These are phyloP conservation scores for Pestalotiopsis fici DNA, from an alignment of 2,329 filamentous ascomycete species.

Conservation along the genomic window DNA sequence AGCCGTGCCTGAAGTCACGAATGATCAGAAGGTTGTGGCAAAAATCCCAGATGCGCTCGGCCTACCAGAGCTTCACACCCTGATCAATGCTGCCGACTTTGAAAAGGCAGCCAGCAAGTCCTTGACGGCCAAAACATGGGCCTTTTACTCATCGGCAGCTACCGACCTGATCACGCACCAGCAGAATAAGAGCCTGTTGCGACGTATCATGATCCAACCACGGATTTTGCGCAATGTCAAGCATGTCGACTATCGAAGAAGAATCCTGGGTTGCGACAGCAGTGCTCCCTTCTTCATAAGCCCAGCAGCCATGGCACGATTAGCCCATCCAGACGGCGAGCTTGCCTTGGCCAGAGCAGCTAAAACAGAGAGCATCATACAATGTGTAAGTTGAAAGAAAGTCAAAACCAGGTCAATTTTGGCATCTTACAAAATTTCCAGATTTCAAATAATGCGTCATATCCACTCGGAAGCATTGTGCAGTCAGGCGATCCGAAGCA, in stretches of 20 bases:
- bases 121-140: constrained; percentile 66
- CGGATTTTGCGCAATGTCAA: constrained; percentile 43
- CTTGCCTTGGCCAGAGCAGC: constrained; percentile 56
- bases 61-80: constrained; percentile 51
- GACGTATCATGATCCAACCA: constrained; percentile 57
- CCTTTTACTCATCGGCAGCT: constrained; percentile 67
- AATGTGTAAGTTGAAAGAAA: constrained; percentile 55
- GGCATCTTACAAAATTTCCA: constrained; percentile 1
- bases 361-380: constrained; percentile 51
- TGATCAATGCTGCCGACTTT: constrained; percentile 65
- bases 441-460: constrained; percentile 28
- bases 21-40: not conserved
- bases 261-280: constrained; percentile 54
- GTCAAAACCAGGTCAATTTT: constrained; percentile 38
- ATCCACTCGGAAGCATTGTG: constrained; percentile 23
- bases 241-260: constrained; percentile 47
- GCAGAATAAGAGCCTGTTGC: constrained; percentile 56
- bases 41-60: not conserved
- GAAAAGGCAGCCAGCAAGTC: constrained; percentile 54
- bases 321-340: constrained; percentile 68
- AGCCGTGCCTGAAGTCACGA: not conserved
- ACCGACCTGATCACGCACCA: constrained; percentile 60
- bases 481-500: constrained; percentile 21
- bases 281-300: constrained; percentile 63
- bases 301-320: constrained; percentile 63